Evolutionary conservation across 2,329 filamentous ascomycete genomes (phyloP).

Genomic region (Botrytis medusae): DNA sequence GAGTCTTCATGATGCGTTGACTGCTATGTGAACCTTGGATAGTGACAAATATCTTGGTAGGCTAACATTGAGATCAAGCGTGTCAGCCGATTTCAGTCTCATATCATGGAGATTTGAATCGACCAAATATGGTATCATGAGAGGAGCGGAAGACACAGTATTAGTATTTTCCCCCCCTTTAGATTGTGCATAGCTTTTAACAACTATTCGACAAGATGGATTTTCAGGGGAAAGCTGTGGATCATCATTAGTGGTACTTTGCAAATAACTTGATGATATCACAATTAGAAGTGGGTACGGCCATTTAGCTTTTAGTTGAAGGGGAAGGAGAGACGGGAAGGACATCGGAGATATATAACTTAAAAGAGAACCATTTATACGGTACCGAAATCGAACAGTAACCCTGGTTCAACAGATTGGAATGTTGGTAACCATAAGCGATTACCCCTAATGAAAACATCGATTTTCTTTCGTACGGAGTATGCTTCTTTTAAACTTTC

Average conservation of each 20-base stretch:
- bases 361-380: background rate
- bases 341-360: background rate
- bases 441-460: background rate
- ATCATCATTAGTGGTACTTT: constrained; percentile 1
- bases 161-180: background rate
- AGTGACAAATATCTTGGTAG: background rate
- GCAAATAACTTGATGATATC: background rate
- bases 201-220: background rate
- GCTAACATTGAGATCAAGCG: background rate
- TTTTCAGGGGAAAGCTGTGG: background rate
- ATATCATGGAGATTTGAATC: background rate
- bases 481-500: background rate
- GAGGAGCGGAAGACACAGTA: background rate
- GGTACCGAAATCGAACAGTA: background rate
- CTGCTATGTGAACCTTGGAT: background rate
- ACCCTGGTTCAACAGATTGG: background rate
- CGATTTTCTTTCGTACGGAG: background rate
- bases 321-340: background rate
- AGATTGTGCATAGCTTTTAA: background rate
- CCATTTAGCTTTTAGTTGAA: background rate
- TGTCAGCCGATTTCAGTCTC: background rate
- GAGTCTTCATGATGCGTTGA: background rate
- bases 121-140: too few species aligned
- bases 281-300: background rate
- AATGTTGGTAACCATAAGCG: background rate